phyloP scores from a whole-genome alignment of 2,329 filamentous ascomycete genomes.

The Pseudogymnoascus sp. region DNA sequence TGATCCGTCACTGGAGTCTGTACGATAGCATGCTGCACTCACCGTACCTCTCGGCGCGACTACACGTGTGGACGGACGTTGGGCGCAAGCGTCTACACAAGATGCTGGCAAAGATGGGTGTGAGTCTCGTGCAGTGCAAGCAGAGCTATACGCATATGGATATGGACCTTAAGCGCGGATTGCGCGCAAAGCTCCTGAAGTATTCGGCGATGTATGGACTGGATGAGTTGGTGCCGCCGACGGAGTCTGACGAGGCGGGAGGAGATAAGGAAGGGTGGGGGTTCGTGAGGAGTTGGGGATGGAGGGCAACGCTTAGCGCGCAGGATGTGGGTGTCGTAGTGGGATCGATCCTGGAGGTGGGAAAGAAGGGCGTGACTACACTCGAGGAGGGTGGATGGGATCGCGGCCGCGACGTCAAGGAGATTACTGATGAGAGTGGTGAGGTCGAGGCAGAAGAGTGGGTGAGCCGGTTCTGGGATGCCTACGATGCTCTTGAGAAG shows the following conservation, averaged over 20 bases:
- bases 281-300: constrained; percentile 95
- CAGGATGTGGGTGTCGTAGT: constrained; percentile 91
- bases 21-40: constrained; percentile 99
- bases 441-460: constrained; percentile 53
- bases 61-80: constrained; percentile 90
- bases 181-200: constrained; percentile 78
- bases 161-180: constrained; percentile 84
- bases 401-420: constrained; percentile 34
- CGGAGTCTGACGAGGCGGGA: constrained; percentile 62
- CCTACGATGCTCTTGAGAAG: constrained; percentile 65
- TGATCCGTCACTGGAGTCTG: constrained; percentile 92
- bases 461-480: constrained; percentile 61
- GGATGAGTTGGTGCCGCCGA: constrained; percentile 81
- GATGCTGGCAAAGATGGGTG: constrained; percentile 94
- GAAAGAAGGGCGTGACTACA: constrained; percentile 40
- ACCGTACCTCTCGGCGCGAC: constrained; percentile 80
- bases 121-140: constrained; percentile 86
- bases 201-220: constrained; percentile 91
- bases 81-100: constrained; percentile 88
- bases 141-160: constrained; percentile 98
- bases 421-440: constrained; percentile 38
- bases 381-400: constrained; percentile 25
- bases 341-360: constrained; percentile 87
- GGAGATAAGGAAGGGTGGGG: constrained; percentile 88
- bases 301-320: constrained; percentile 87